Evolutionary conservation across 768 basidiomycete species (phyloP).

Genomic region (Rubroboletus satanas): DNA sequence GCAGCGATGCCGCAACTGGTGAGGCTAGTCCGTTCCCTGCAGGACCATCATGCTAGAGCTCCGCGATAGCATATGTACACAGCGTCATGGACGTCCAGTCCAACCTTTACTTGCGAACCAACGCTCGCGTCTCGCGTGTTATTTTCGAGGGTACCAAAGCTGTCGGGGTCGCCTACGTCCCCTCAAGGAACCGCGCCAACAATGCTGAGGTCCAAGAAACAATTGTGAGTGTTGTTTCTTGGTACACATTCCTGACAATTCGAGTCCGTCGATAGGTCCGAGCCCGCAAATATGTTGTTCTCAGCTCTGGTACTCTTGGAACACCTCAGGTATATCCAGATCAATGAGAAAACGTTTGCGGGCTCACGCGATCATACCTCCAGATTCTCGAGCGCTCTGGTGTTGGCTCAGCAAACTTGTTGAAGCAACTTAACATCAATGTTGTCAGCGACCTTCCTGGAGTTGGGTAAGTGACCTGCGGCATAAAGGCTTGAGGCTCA

Average conservation of each 20-base stretch:
- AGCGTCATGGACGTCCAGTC: conserved; percentile 65
- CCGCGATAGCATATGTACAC: conserved; percentile 54
- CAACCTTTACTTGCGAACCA: conserved; percentile 64
- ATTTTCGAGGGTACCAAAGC: conserved; percentile 72
- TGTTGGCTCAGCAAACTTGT: conserved; percentile 51
- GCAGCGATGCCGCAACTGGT: conserved; percentile 70
- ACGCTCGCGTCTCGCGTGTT: conserved; percentile 63
- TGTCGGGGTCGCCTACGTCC: conserved; percentile 68
- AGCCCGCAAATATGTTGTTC: conserved; percentile 62
- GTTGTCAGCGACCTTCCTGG: conserved; percentile 68
- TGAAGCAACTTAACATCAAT: conserved; percentile 57
- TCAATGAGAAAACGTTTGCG: not conserved
- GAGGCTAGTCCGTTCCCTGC: conserved; percentile 1
- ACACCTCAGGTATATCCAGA: conserved; percentile 45
- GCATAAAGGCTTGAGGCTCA: not conserved
- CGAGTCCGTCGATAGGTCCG: conserved; percentile 32
- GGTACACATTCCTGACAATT: not conserved
- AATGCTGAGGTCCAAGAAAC: conserved; percentile 52
- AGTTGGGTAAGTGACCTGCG: conserved; percentile 47
- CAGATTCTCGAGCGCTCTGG: conserved; percentile 70
- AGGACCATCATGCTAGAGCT: not conserved
- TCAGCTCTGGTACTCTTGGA: conserved; percentile 65
- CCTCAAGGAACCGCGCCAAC: conserved; percentile 55
- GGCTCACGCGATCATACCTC: not conserved
- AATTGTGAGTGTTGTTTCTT: conserved; percentile 34